Percentiles rank a stretch among this genome's conserved stretches.
These are phyloP conservation scores for Suillus brevipes DNA, from an alignment of 768 basidiomycete species.

Conservation along the genomic window DNA sequence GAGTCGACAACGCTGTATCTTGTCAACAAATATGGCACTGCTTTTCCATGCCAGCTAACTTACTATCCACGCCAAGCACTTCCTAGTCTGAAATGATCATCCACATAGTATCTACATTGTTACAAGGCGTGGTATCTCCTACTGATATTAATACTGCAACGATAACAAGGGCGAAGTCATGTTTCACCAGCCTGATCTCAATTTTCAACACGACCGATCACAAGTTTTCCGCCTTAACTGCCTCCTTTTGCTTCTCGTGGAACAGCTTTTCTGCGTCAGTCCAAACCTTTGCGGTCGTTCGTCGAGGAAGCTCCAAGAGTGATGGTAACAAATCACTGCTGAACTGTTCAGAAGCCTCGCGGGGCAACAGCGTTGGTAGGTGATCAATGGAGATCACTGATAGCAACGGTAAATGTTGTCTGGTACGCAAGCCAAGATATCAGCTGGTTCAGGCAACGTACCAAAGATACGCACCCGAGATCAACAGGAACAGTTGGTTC, in stretches of 20 bases:
- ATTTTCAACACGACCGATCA: not conserved
- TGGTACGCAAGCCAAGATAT: slow-evolving; percentile 26
- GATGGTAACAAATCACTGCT: slow-evolving; percentile 85
- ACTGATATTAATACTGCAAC: not conserved
- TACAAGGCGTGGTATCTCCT: not conserved
- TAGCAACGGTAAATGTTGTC: slow-evolving; percentile 64
- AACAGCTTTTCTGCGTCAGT: slow-evolving; percentile 83
- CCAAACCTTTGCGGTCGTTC: slow-evolving; percentile 77
- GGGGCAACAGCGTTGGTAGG: slow-evolving; percentile 89
- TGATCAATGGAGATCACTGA: slow-evolving; percentile 96
- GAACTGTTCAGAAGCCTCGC: slow-evolving; percentile 97
- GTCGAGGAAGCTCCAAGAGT: slow-evolving; percentile 70
- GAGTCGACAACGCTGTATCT: not conserved
- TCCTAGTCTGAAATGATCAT: not conserved
- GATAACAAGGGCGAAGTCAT: not conserved
- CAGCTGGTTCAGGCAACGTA: not conserved
- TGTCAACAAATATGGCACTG: not conserved
- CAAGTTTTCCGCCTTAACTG: slow-evolving; percentile 29
- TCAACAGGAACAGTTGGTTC: slow-evolving; percentile 88
- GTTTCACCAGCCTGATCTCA: slow-evolving; percentile 1
- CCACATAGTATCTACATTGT: not conserved
- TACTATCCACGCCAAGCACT: not conserved
- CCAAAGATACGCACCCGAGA: slow-evolving; percentile 58
- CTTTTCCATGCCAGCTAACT: slow-evolving; percentile 2
- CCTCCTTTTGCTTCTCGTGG: slow-evolving; percentile 62